Evolutionary conservation across 2,329 filamentous ascomycete species (phyloP), one percentile per base, ranked within the genome.

Genomic region (Mycosphaerella sp.): DNA sequence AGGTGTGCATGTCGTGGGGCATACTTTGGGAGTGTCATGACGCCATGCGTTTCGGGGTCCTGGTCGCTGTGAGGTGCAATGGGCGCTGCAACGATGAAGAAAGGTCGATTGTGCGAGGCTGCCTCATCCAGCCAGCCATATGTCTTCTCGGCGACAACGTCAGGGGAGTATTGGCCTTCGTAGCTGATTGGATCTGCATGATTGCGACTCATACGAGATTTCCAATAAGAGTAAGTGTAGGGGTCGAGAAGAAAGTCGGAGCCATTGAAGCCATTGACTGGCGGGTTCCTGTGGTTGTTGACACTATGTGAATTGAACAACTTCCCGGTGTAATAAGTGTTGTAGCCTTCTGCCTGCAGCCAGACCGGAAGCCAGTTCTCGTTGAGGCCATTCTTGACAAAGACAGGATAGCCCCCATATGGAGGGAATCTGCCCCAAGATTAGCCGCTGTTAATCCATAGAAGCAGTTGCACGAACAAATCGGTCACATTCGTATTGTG

Each of bases 401-500:
- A 84, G 60, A 86, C 85, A 1, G 80, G 78, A 59, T 82, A 87
- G 4, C 79, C 78, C n/a, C 78, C 76, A 52, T 78, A 79, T n/a
- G 76, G 78, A 36, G 78, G 71, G 27, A 30, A 41, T 13, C 45
- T 49, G 45, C 12, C 2, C 1, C 5, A n/a, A 21, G 13, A 32
- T 49, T 18, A 49, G 45, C 28, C n/a, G 6, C 3, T 17, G 12
- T 4, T n/a, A 27, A 25, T 16, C n/a, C 2, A 27, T 10, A 12
- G 12, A 12, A 16, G 34, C 7, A 2, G 16, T 32, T 14, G 16
- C 16, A 41, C 45, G 28, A 58, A 61, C 1, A 78, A 71, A 59
- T 77, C 74, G 0, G 84, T 87, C 1, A 86, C 80, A 58, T 86
- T 86, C 0, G 81, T 86, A 57, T 86, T 86, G 59, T 87, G 84